Conservation (phyloP, 768 basidiomycete species). For the Cyclocybe aegerita region DNA sequence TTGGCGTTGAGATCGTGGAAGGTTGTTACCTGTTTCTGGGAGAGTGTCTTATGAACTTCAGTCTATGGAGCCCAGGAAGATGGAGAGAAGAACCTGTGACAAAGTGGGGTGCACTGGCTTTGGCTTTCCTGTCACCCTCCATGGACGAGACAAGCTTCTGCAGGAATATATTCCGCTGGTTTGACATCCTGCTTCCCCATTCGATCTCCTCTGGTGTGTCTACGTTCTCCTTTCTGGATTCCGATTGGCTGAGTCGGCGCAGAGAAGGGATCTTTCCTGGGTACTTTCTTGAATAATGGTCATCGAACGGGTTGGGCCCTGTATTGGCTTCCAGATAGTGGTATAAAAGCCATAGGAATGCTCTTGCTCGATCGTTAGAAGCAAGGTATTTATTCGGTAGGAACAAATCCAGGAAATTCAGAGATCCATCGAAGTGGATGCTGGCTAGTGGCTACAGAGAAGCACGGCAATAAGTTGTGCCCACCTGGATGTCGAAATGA, state of each 20-base stretch:
- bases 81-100: constrained; percentile 37
- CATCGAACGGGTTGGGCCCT: constrained; percentile 72
- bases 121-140: constrained; percentile 51
- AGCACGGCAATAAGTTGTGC: constrained; percentile 7
- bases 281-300: constrained; percentile 55
- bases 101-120: constrained; percentile 40
- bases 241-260: constrained; percentile 51
- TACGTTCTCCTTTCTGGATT: constrained; percentile 67
- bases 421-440: constrained; percentile 69
- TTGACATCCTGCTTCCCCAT: constrained; percentile 77
- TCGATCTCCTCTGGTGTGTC: constrained; percentile 77
- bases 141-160: constrained; percentile 61
- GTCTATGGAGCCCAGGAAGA: neutral
- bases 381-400: constrained; percentile 67
- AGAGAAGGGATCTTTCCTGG: constrained; percentile 66
- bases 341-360: constrained; percentile 83
- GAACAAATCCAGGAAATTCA: constrained; percentile 85
- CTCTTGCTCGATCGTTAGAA: constrained; percentile 70
- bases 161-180: constrained; percentile 67
- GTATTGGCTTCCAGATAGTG: constrained; percentile 74
- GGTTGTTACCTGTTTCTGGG: constrained; percentile 30
- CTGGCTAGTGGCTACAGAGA: constrained; percentile 51
- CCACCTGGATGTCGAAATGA: neutral
- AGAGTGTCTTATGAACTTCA: neutral
- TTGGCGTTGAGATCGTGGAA: constrained; percentile 36